Base-by-base conservation (phyloP, 257 asterid genomes). In the Striga asiatica region DNA sequence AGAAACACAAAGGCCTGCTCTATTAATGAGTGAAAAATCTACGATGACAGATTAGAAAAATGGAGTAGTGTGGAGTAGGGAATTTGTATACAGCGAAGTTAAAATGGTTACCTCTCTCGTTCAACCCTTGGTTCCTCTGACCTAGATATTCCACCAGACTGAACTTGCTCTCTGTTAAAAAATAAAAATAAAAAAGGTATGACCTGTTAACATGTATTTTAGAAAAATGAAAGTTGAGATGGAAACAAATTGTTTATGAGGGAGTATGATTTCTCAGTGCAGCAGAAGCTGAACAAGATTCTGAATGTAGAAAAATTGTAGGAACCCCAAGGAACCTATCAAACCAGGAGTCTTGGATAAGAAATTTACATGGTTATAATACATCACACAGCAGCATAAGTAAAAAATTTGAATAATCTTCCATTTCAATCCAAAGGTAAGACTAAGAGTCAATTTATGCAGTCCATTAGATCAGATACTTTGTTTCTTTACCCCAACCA, bases 41-140 rank as follows among this genome's bases (percentile, higher is more conserved):
- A n/a, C n/a, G n/a, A n/a, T n/a, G n/a, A n/a, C n/a, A n/a, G n/a
- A n/a, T n/a, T n/a, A n/a, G n/a, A n/a, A n/a, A n/a, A n/a, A n/a
- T n/a, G n/a, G n/a, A n/a, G n/a, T n/a, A n/a, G n/a, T n/a, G n/a
- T n/a, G n/a, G n/a, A n/a, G n/a, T n/a, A n/a, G n/a, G n/a, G n/a
- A n/a, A n/a, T n/a, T n/a, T n/a, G n/a, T n/a, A n/a, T n/a, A n/a
- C n/a, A n/a, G n/a, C n/a, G n/a, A n/a, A n/a, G n/a, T n/a, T n/a
- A n/a, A n/a, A n/a, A n/a, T n/a, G n/a, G n/a, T 65, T 76, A 88
- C 95, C 94, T 76, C 25, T 80, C 95, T 48, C 76, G 69, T 69
- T 84, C 97, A 58, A 61, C 76, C 72, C 88, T 85, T 41, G 99
- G 97, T 71, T 92, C 99, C 78, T 77, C 99, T 18, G 99, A 85